Conservation (phyloP, 345 rosid species). For the Citrus glauca region DNA sequence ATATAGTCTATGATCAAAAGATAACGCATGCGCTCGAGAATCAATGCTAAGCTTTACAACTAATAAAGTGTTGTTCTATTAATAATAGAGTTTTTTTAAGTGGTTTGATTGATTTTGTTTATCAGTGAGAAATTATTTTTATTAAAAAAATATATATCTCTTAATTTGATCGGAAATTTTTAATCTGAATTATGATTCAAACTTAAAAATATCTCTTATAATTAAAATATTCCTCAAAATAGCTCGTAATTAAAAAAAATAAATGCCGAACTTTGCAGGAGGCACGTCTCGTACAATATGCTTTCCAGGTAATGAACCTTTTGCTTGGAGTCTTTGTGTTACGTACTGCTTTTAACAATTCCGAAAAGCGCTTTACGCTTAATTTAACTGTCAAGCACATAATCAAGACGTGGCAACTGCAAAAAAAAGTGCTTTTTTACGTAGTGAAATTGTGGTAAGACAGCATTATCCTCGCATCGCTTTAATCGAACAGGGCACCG, state of each 20-base stretch:
- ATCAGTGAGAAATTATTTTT: rapidly evolving
- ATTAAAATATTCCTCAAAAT: rapidly evolving
- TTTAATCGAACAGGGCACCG: not conserved
- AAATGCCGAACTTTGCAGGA: not conserved
- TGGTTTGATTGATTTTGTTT: rapidly evolving
- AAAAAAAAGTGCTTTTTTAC: not conserved
- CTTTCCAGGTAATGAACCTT: not conserved
- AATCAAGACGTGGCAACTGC: not conserved
- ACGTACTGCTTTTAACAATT: not conserved
- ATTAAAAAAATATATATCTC: rapidly evolving
- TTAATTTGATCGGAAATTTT: rapidly evolving
- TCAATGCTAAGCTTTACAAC: not conserved
- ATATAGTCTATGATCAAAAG: too few species aligned
- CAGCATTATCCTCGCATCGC: not conserved
- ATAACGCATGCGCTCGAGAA: not conserved
- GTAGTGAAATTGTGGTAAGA: not conserved
- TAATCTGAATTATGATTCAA: rapidly evolving
- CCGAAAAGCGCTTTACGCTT: not conserved
- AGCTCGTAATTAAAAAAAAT: too few species aligned
- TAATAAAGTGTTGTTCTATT: rapidly evolving
- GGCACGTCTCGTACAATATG: not conserved
- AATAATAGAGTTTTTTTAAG: rapidly evolving
- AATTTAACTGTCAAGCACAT: not conserved
- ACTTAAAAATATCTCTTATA: rapidly evolving
- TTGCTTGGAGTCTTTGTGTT: not conserved